These are phyloP conservation scores for Conidiobolus incongruus DNA, from an alignment of 371 early-diverging fungal species.

Conservation along the genomic window DNA sequence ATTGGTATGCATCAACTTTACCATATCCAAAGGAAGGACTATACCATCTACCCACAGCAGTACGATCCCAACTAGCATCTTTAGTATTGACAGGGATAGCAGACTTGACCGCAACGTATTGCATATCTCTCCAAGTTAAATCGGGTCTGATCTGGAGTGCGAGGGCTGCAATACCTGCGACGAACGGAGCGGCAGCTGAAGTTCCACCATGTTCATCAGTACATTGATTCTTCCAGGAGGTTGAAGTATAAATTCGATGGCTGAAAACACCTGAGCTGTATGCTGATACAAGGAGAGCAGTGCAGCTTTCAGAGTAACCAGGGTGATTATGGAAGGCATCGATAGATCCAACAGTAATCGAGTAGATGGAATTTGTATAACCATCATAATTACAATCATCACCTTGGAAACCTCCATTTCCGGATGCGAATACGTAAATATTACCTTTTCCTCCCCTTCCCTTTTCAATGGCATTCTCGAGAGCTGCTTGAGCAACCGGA, in stretches of 20 bases:
- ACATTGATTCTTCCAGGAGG: constrained; percentile 43
- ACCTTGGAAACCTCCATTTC: constrained; percentile 61
- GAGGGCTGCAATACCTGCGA: constrained; percentile 80
- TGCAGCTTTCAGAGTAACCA: constrained; percentile 71
- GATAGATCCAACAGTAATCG: constrained; percentile 82
- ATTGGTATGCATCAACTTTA: constrained; percentile 54
- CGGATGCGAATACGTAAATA: constrained; percentile 85
- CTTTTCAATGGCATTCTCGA: constrained; percentile 54
- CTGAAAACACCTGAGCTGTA: constrained; percentile 33
- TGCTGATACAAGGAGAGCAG: constrained; percentile 69
- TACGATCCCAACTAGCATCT: constrained; percentile 32
- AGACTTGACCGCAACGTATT: constrained; percentile 54
- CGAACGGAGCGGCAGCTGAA: constrained; percentile 91
- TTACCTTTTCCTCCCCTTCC: constrained; percentile 74
- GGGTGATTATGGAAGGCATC: constrained; percentile 53
- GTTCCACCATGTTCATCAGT: constrained; percentile 77
- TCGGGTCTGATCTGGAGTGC: constrained; percentile 76
- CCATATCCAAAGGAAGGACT: constrained; percentile 87
- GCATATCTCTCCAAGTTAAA: constrained; percentile 79
- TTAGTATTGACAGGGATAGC: constrained; percentile 44
- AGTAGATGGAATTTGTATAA: constrained; percentile 87
- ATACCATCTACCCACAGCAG: constrained; percentile 38
- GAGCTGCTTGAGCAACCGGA: constrained; percentile 50
- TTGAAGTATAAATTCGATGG: constrained; percentile 43
- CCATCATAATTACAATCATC: constrained; percentile 96